Evolutionary conservation across 179 eudicot species (phyloP), one percentile per base, ranked within the genome.

Genomic region (Actinidia arguta): DNA sequence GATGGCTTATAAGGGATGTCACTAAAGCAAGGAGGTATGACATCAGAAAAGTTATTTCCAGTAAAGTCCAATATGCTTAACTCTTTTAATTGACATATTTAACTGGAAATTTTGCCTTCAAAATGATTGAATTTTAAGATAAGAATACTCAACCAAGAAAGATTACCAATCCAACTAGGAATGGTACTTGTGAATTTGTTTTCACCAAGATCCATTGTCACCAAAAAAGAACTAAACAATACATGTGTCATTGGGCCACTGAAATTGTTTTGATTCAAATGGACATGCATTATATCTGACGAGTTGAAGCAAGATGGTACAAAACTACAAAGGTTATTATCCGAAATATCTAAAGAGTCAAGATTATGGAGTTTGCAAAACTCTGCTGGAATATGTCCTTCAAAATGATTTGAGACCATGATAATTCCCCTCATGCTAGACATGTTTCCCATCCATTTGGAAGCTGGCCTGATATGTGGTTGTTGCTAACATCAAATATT

Each of bases 51-150:
- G 16, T 59, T 66, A 24, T 86, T 86, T 47, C 73, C n/a, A 3
- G 85, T 76, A 3, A 84, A 68, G 50, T 80, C 89, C 54, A 85
- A 20, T 24, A 87, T 68, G 27, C 75, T 62, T 7, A 87, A 10
- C 4, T 64, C 27, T 8, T 27, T 24, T 27, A 85, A 55, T 7
- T 71, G 63, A 64, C 87, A 87, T 17, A 87, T 8, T 50, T 85
- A 72, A 3, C 27, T 44, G 0, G 84, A 85, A 39, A 87, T 70
- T 5, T 69, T 0, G 4, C 84, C 87, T n/a, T 54, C 31, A 56
- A 87, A 56, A 12, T 61, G 25, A 50, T 87, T 85, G 3, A 25
- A 59, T 31, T 70, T 70, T 24, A 83, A 59, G 16, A 78, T 44
- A 63, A 87, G 79, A 55, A 82, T 58, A 0, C 75, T 47, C 5